These are phyloP conservation scores for Trichoderma lentiforme DNA, from an alignment of 2,329 filamentous ascomycete species.

Conservation along the genomic window DNA sequence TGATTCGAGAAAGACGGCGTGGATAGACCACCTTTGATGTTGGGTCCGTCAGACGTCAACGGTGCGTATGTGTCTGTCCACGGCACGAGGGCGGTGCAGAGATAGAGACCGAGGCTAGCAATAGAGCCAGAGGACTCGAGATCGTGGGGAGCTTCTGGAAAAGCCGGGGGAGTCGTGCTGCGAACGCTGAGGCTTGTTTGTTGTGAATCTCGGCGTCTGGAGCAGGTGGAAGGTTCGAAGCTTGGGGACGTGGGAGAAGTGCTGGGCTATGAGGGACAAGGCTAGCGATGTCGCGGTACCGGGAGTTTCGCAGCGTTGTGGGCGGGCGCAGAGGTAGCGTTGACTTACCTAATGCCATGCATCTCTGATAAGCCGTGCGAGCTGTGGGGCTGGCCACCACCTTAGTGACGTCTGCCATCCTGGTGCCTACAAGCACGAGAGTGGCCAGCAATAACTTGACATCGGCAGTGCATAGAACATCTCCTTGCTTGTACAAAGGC, in stretches of 20 bases:
- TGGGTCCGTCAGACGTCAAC: conserved; percentile 1
- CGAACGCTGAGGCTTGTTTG: conserved; percentile 15
- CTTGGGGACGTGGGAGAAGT: conserved; percentile 26
- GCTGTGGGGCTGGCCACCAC: conserved; percentile 16
- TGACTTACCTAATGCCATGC: not conserved
- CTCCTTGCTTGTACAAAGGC: too few species aligned
- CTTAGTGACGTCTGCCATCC: conserved; percentile 25
- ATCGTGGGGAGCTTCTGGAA: conserved; percentile 3
- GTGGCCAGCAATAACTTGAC: not conserved
- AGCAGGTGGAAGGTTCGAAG: conserved; percentile 33
- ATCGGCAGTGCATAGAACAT: not conserved
- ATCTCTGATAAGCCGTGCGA: not conserved
- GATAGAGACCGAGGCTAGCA: not conserved
- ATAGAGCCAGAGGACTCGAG: not conserved
- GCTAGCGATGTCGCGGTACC: conserved; percentile 23
- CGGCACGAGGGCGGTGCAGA: not conserved
- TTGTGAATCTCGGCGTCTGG: conserved; percentile 22
- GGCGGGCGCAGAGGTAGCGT: conserved; percentile 25
- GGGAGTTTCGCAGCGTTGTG: not conserved
- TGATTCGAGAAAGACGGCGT: not conserved
- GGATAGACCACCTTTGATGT: not conserved
- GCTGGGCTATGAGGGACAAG: conserved; percentile 12
- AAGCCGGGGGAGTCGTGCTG: not conserved
- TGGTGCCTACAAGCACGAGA: conserved; percentile 19
- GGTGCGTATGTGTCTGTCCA: not conserved